A percentile compares a stretch with the other conserved stretches of the same genome.
Evolutionary conservation across 1,284 basidiomycete genomes (phyloP).

Genomic region (Melampsora americana): DNA sequence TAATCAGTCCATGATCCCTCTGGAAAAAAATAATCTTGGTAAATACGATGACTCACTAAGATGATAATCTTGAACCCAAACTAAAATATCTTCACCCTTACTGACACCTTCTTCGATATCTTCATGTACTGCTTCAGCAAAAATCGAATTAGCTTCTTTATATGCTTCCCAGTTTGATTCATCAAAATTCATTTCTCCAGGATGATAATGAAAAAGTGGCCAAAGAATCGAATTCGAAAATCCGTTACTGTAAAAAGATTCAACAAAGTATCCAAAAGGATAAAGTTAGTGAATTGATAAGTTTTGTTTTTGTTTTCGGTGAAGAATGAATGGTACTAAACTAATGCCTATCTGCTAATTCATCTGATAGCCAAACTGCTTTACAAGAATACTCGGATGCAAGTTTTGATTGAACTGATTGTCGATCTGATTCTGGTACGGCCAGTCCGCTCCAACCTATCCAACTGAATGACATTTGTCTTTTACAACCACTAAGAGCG

Average conservation of each 20-base stretch:
- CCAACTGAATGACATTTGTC: constrained; percentile 64
- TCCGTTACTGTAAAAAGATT: constrained; percentile 51
- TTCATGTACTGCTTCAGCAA: constrained; percentile 79
- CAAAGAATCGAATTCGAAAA: constrained; percentile 99
- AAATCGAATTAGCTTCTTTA: constrained; percentile 90
- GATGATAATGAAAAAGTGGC: constrained; percentile 94
- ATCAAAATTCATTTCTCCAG: constrained; percentile 97
- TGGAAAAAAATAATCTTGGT: constrained; percentile 20
- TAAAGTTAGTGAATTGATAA: no score
- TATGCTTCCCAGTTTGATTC: constrained; percentile 98
- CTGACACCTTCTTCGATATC: constrained; percentile 61
- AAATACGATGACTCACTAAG: constrained; percentile 47
- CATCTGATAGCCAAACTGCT: constrained; percentile 95
- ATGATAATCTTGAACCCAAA: constrained; percentile 98
- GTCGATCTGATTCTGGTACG: constrained; percentile 81
- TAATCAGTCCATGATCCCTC: no score
- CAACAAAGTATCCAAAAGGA: neutral
- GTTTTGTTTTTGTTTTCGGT: neutral
- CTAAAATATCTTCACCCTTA: constrained; percentile 73
- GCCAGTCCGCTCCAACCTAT: constrained; percentile 61
- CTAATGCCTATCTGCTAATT: constrained; percentile 95
- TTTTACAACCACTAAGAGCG: constrained; percentile 90
- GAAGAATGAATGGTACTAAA: constrained; percentile 61
- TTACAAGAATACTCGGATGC: constrained; percentile 94
- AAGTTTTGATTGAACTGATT: constrained; percentile 78